Evolutionary conservation across 2,329 filamentous ascomycete species (phyloP).

Genomic region (Stromatinia cepivora): DNA sequence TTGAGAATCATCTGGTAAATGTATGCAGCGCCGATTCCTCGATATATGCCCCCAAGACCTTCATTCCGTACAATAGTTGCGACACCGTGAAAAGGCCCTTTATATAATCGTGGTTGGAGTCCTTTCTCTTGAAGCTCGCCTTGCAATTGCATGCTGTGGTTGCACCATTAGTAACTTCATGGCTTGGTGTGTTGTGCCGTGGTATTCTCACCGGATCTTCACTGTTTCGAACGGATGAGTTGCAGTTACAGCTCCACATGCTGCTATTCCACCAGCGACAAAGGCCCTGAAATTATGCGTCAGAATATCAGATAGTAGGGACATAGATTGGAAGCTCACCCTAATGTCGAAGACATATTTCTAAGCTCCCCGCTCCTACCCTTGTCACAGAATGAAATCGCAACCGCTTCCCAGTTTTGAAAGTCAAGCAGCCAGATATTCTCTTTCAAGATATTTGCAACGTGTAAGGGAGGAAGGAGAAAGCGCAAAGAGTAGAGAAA

Average conservation of each 20-base stretch:
- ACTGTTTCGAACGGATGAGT: constrained; percentile 98
- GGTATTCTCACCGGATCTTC: constrained; percentile 77
- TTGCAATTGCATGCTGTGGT: constrained; percentile 81
- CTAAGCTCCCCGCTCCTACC: constrained; percentile 31
- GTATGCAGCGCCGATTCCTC: constrained; percentile 89
- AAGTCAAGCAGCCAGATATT: constrained; percentile 3
- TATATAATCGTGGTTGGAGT: constrained; percentile 84
- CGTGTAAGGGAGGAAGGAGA: background rate
- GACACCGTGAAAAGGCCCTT: constrained; percentile 87
- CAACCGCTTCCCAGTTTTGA: constrained; percentile 29
- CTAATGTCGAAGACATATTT: constrained; percentile 55
- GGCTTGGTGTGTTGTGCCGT: constrained; percentile 4
- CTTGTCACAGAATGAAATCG: constrained; percentile 19
- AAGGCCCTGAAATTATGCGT: constrained; percentile 61
- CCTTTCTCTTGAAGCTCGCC: constrained; percentile 89
- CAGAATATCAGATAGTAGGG: background rate
- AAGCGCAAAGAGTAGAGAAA: background rate
- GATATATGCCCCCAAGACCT: constrained; percentile 79
- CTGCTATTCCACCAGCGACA: constrained; percentile 92
- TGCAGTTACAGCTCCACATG: constrained; percentile 94
- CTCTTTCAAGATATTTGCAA: background rate
- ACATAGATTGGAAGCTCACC: constrained; percentile 42
- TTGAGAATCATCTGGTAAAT: constrained; percentile 96
- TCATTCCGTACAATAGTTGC: constrained; percentile 89
- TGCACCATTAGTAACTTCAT: constrained; percentile 24